Evolutionary conservation across 202 grass and related monocot species (phyloP), one percentile per base, ranked within the genome.

Genomic region (Cymbopogon flexuosus): DNA sequence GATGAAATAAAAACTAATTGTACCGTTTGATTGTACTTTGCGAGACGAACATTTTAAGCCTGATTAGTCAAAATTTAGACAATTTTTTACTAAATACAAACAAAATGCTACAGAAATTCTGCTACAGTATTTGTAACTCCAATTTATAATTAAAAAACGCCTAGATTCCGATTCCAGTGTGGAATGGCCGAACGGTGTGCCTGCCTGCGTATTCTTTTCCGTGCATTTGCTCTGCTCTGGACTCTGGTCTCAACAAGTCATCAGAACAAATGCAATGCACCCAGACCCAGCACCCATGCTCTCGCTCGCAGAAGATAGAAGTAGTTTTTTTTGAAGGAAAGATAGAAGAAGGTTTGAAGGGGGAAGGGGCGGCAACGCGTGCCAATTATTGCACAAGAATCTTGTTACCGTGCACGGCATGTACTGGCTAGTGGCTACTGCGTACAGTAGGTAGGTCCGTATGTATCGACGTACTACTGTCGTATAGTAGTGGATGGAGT

Each of bases 321-420:
- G 27, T 1, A 27, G 27, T 27, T 27, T 27, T 27, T 27, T 27
- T 27, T 27, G 27, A 27, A 27, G 27, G 27, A 27, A 27, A 27
- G 27, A 27, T 27, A 27, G 27, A 27, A 7, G 2, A 49, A 54
- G 47, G 47, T 18, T 15, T 0, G 45, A 6, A n/a, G 18, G 0
- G 10, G 16, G 0, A 4, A 2, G 11, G 7, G 19, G 0, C 30
- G 45, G 1, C 49, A 57, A 11, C 51, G 14, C 51, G 5, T 3
- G 29, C 21, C 49, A 75, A 79, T 68, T 41, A 56, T 57, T 68
- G 33, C 18, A 8, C 33, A 2, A 0, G 46, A 56, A 40, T 79
- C 77, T 68, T 79, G 3, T 68, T 56, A 79, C 77, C 77, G 77
- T 68, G 77, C 77, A 79, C 77, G 77, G 77, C 77, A 56, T 56